Evolutionary conservation across 306 rosid genomes (phyloP), one percentile per base, ranked within the genome.

Genomic region (Rosa chinensis): DNA sequence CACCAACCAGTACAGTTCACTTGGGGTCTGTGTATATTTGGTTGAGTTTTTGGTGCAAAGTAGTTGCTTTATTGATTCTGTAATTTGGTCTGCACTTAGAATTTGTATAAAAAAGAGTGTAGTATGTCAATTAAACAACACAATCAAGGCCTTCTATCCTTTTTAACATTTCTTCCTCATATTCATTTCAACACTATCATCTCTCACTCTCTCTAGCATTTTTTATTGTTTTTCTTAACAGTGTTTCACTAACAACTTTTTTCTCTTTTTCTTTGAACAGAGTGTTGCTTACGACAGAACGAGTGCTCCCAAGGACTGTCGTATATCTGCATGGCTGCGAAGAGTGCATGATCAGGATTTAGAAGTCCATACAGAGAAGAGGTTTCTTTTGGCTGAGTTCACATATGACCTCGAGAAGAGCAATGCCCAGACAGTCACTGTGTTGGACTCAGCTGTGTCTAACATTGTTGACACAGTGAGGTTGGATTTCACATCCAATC

Each of bases 251-350:
- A 37, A 81, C 25, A 47, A 35, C 0, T 59, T 79, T 28, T 62
- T 47, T 32, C 40, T 44, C 28, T 63, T 28, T 7, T 14, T 5
- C 44, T 61, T 67, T 75, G 75, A 73, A 86, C 91, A 96, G 98
- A 93, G 91, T n/a, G 97, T 91, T 63, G 96, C 98, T 62, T 96
- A 70, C 72, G 98, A 96, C 81, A 82, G 97, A 87, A 80, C 91
- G 58, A 93, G 98, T 67, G 97, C 98, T 59, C 99, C 96, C 16
- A 93, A 90, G 85, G 90, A 91, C 82, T 93, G 98, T 82, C 86
- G 96, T 81, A 81, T 96, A 43, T 91, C 97, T 17, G 99, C 98
- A 53, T 93, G 98, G 99, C 90, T 96, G 74, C 88, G 68, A 81
- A 93, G 84, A 62, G 49, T 45, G 2, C 81, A 76, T 69, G n/a